Evolutionary conservation across 805 yeast genomes (phyloP), one percentile per base, ranked within the genome.

Genomic region (Saccharomycopsis vini): DNA sequence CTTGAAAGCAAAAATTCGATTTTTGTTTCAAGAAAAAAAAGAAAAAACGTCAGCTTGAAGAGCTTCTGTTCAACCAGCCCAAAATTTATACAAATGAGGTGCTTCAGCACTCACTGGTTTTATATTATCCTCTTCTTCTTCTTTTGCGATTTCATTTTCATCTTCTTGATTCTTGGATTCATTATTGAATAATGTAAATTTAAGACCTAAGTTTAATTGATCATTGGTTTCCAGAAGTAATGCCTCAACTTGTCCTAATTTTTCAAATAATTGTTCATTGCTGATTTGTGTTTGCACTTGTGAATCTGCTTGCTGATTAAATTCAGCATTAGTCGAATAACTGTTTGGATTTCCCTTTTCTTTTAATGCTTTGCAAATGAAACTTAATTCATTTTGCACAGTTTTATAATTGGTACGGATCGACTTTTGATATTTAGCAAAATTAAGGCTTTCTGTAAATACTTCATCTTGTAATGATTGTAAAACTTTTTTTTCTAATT

Each of bases 391-490:
- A 32, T 66, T 57, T 36, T 76, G 62, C 3, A 81, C 66, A 2
- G 65, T 54, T 16, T 69, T 62, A 1, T 42, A 40, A 22, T 37
- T 42, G 19, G 22, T 15, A 10, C 24, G 41, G 6, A 45, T 18
- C 21, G 26, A 21, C 30, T 45, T 45, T 22, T 86, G 73, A 15
- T 77, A 68, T 55, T 77, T 79, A 35, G 81, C 70, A 51, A 83
- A 68, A n/a, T 83, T 70, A 29, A 84, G 57, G 45, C 87, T 65
- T 52, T 82, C 87, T 39, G 80, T 58, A 50, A 81, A 73, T 5
- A 79, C 56, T 50, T 79, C 85, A 52, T 79, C 82, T 54, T 81
- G 84, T 54, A 77, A 80, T 47, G 69, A 72, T 24, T 73, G 71
- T 37, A 82, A 55, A 28, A 70, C 63, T 50, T 75, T 78, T 52